Base-by-base conservation (phyloP, 2,329 filamentous ascomycete genomes). In the Ophiostoma perfectum region DNA sequence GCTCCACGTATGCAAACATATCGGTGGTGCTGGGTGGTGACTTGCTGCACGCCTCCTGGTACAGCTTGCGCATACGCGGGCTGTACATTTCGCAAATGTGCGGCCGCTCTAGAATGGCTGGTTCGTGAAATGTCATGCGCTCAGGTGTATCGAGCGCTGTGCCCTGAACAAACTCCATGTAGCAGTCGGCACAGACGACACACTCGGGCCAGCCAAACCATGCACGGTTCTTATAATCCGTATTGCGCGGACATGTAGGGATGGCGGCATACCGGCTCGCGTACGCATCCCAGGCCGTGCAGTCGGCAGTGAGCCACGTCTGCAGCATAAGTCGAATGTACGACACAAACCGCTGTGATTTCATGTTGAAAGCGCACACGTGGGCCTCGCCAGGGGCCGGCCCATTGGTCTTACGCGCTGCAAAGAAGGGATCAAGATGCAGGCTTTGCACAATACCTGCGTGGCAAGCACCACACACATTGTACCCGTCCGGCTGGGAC, bases 41-140 rank as follows among this genome's bases (percentile, higher is more conserved):
- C 4, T 72, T 67, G 5, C 60, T 52, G 63, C 77, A 77, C 2
- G 77, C 77, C 2, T 67, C 68, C 0, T 2, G 2, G 45, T 67
- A 80, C 71, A 77, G 74, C 0, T 65, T 72, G n/a, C 78, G 78
- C 77, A 80, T 79, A 5, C 78, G 75, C 0, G 75, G 75, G 2
- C 77, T 78, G 75, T 77, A 79, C 5, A 79, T 73, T 45, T 77
- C 76, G 64, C 78, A 80, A 52, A 78, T 77, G 5, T 75, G 70
- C 1, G 71, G 58, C 0, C 73, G 72, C 12, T 75, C 70, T 11
- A 78, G 73, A 5, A 71, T 70, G 0, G 68, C 70, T 0, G 65
- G 73, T 3, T 5, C 12, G 14, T 76, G 75, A 55, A 78, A 69
- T 0, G 74, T 72, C 27, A 78, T 68, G 0, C 69, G 66, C 45